phyloP scores from a whole-genome alignment of 441 rosid species.

The Gossypium lobatum region DNA sequence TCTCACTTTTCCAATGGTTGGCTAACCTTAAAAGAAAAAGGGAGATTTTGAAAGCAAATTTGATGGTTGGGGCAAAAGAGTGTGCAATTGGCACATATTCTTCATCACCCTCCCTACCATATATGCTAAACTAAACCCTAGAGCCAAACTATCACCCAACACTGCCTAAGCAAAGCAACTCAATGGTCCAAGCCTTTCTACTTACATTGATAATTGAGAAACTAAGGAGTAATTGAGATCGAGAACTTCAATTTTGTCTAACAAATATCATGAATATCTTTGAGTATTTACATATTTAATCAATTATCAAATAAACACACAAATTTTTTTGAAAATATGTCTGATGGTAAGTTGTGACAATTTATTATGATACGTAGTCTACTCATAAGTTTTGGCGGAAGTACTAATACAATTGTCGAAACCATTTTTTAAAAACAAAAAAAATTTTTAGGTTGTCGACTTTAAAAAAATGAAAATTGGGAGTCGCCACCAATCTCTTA shows the following conservation, averaged over 20 bases:
- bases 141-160: neutral
- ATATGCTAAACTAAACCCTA: neutral
- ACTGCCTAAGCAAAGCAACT: neutral
- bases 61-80: constrained; percentile 37
- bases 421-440: too few relatives aligned
- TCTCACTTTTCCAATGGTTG: constrained; percentile 3
- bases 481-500: too few relatives aligned
- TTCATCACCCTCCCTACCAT: constrained; percentile 12
- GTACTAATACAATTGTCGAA: too few relatives aligned
- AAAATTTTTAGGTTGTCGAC: too few relatives aligned
- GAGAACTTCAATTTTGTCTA: neutral
- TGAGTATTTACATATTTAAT: neutral
- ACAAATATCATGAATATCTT: neutral
- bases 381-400: too few relatives aligned
- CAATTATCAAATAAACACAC: neutral
- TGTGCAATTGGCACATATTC: constrained; percentile 35
- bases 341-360: too few relatives aligned
- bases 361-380: too few relatives aligned
- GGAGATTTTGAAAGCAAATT: constrained; percentile 28
- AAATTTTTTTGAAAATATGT: too few relatives aligned
- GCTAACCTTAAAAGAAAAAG: constrained; percentile 16
- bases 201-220: neutral
- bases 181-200: neutral
- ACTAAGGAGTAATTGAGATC: neutral
- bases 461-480: too few relatives aligned